phyloP scores from a whole-genome alignment of 192 early-diverging fungal species.

The Kappamyces sp. region DNA sequence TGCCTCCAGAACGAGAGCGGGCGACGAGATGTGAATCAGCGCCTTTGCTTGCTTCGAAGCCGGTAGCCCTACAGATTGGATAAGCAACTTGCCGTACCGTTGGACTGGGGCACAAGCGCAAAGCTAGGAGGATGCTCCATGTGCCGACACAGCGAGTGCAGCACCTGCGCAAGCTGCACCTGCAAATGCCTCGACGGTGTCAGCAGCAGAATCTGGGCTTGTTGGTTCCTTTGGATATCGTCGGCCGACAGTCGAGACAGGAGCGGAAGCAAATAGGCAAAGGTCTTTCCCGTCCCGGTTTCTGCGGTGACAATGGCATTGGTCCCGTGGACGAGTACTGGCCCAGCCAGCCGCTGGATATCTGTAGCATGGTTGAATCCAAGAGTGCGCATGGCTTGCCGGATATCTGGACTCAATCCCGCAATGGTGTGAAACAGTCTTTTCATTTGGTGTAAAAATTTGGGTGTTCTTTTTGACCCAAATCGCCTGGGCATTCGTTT shows the following conservation, averaged over 20 bases:
- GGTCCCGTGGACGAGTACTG: background rate
- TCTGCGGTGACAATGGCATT: slow-evolving; percentile 62
- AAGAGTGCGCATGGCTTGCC: background rate
- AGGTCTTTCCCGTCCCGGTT: slow-evolving; percentile 90
- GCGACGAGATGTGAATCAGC: background rate
- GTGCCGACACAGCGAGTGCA: background rate
- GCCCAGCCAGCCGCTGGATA: slow-evolving; percentile 1
- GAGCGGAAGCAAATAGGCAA: slow-evolving; percentile 75
- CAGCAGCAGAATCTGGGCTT: background rate
- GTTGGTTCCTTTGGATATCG: background rate
- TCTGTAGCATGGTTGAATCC: background rate
- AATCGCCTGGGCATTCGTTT: no score
- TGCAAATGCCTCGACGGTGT: slow-evolving; percentile 3
- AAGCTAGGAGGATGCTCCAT: background rate
- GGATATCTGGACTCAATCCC: no score
- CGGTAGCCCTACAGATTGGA: background rate
- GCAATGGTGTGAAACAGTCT: no score
- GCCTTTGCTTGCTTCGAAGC: background rate
- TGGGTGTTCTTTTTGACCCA: no score
- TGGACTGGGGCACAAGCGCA: background rate
- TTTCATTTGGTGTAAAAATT: no score
- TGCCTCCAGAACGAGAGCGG: slow-evolving; percentile 1
- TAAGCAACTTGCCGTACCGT: background rate
- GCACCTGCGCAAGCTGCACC: slow-evolving; percentile 1
- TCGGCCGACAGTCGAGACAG: background rate